These are phyloP conservation scores for Chiua virens DNA, from an alignment of 768 basidiomycete genomes.

Conservation along the genomic window DNA sequence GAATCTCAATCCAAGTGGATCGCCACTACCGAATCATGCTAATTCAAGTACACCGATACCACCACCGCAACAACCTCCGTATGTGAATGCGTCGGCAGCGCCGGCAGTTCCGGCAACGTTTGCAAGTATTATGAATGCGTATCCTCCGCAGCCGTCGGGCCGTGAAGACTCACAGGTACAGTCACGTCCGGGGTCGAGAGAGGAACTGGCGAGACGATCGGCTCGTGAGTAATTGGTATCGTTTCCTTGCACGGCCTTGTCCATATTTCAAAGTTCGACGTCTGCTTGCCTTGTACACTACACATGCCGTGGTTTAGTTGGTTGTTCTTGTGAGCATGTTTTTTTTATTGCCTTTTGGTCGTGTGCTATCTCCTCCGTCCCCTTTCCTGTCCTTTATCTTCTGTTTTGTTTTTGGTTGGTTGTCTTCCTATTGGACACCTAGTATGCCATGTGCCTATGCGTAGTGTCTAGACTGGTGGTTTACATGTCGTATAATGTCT, in stretches of 20 bases:
- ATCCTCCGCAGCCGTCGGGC: conserved; percentile 38
- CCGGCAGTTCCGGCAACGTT: conserved; percentile 52
- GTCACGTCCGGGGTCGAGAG: conserved; percentile 30
- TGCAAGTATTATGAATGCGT: conserved; percentile 74
- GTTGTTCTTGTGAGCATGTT: background rate
- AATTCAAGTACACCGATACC: conserved; percentile 5
- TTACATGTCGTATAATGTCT: conserved; percentile 16
- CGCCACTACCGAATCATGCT: conserved; percentile 19
- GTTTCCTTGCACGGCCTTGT: background rate
- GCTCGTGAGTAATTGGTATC: conserved; percentile 13
- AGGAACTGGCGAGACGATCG: conserved; percentile 16
- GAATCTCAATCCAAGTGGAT: conserved; percentile 15
- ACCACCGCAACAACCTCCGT: conserved; percentile 20
- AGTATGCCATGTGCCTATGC: background rate
- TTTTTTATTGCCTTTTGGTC: too few relatives aligned
- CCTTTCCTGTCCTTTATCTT: background rate
- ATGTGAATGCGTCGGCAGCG: conserved; percentile 17
- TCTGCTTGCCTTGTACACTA: conserved; percentile 4
- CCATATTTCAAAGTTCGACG: too few relatives aligned
- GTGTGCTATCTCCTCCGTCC: background rate
- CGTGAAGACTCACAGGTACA: conserved; percentile 25
- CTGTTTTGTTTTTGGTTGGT: background rate
- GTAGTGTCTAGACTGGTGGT: background rate
- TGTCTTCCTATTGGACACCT: background rate
- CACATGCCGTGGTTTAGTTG: background rate